Conservation (phyloP, 2,329 filamentous ascomycete species). For the Exophiala alcalophila region DNA sequence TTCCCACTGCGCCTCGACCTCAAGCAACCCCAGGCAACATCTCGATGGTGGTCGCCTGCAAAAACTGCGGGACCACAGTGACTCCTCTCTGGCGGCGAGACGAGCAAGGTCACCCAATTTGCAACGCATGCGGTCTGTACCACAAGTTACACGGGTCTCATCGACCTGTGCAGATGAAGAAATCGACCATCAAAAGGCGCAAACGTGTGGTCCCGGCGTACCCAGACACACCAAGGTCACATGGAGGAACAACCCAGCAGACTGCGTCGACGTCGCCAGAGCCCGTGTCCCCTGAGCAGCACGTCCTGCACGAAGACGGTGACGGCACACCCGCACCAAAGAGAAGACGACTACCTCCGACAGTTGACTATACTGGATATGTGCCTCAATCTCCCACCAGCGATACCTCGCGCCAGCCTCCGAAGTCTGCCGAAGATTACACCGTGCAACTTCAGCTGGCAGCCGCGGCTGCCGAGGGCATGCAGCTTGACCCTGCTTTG, state of each 20-base stretch:
- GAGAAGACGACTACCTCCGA: slow-evolving; percentile 40
- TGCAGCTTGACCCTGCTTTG: slow-evolving; percentile 43
- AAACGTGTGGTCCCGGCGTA: slow-evolving; percentile 88
- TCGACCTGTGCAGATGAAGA: slow-evolving; percentile 97
- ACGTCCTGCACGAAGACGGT: slow-evolving; percentile 15
- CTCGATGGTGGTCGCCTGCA: slow-evolving; percentile 77
- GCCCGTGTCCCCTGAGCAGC: slow-evolving; percentile 12
- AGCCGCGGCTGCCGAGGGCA: slow-evolving; percentile 34
- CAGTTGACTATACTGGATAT: slow-evolving; percentile 51
- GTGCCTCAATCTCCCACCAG: slow-evolving; percentile 35
- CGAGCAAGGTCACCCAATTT: slow-evolving; percentile 92
- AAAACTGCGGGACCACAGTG: slow-evolving; percentile 95
- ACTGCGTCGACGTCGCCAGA: slow-evolving; percentile 22
- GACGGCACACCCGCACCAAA: slow-evolving; percentile 26
- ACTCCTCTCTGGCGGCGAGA: slow-evolving; percentile 95
- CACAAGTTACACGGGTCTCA: slow-evolving; percentile 94
- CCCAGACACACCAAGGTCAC: slow-evolving; percentile 37
- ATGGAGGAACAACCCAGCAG: slow-evolving; percentile 18
- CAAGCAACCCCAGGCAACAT: slow-evolving; percentile 15
- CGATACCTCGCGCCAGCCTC: slow-evolving; percentile 34
- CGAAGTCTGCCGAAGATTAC: slow-evolving; percentile 18
- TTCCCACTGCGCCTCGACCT: slow-evolving; percentile 11
- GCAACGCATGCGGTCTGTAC: slow-evolving; percentile 95
- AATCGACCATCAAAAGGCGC: slow-evolving; percentile 89
- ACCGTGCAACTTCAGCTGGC: slow-evolving; percentile 24